phyloP scores from a whole-genome alignment of 306 rosid species.

The Lathyrus oleraceus region DNA sequence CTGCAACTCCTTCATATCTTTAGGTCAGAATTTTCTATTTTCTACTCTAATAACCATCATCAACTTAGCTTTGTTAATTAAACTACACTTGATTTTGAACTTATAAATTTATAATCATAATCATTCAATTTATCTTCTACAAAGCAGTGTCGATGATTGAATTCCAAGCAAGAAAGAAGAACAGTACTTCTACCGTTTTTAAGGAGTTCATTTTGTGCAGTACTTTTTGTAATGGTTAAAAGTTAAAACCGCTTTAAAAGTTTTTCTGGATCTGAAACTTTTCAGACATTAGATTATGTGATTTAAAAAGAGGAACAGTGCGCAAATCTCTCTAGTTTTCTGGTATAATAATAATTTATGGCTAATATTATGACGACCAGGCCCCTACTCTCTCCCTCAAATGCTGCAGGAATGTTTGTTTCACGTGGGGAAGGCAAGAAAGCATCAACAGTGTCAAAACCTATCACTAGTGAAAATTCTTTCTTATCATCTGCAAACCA shows the following conservation, averaged over 20 bases:
- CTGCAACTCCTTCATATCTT: conserved; percentile 20
- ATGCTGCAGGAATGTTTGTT: conserved; percentile 38
- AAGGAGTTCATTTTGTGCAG: not conserved
- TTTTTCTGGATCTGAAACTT: conserved; percentile 4
- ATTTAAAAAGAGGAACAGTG: not conserved
- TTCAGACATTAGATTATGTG: not conserved
- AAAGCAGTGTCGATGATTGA: not conserved
- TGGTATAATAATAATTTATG: conserved; percentile 7
- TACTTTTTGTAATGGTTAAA: not conserved
- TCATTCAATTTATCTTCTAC: too few species aligned
- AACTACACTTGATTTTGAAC: not conserved
- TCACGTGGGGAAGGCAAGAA: conserved; percentile 46
- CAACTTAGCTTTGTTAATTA: too few species aligned
- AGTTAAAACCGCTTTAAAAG: not conserved
- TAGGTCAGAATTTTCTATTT: conserved; percentile 13
- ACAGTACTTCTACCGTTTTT: not conserved
- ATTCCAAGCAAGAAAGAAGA: not conserved
- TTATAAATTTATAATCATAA: too few species aligned
- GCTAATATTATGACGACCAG: conserved; percentile 9
- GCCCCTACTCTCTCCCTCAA: not conserved
- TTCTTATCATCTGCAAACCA: not conserved
- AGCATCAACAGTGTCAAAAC: conserved; percentile 36
- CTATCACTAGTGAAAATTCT: conserved; percentile 43
- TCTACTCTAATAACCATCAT: not conserved
- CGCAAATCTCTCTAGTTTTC: conserved; percentile 33